Evolutionary conservation across 352 stramenopile species (phyloP).

Genomic region (Phytophthora ramorum): DNA sequence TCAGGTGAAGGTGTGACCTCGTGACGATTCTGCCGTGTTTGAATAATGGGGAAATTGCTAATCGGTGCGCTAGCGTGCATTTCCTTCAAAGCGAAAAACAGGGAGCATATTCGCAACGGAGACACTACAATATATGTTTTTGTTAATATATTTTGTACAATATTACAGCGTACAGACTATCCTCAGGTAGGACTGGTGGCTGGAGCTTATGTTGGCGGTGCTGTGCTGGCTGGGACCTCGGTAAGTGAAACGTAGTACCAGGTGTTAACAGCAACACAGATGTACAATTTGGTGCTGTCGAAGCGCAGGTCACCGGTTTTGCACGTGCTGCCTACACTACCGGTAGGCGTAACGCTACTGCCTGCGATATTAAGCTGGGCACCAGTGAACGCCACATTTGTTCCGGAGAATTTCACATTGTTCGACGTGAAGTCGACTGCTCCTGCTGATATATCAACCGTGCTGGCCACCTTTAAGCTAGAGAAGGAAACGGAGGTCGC

Average conservation of each 20-base stretch:
- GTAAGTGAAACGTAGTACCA: background rate
- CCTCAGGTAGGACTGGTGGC: too few relatives aligned
- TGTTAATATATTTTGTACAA: too few relatives aligned
- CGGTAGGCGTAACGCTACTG: constrained; percentile 4
- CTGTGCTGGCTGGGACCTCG: background rate
- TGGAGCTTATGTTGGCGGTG: too few relatives aligned
- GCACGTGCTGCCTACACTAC: constrained; percentile 9
- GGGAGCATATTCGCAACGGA: too few relatives aligned
- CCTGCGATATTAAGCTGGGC: constrained; percentile 29
- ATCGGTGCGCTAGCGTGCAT: too few relatives aligned
- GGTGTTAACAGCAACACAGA: constrained; percentile 21
- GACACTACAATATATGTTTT: too few relatives aligned
- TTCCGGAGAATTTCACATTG: constrained; percentile 3
- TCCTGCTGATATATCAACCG: background rate
- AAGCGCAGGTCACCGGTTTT: constrained; percentile 38
- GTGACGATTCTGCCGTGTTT: too few relatives aligned
- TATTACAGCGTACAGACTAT: too few relatives aligned
- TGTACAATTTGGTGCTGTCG: constrained; percentile 25
- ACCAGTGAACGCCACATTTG: background rate
- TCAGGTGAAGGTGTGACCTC: too few relatives aligned
- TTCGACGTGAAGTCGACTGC: constrained; percentile 13
- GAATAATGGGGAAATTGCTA: too few relatives aligned
- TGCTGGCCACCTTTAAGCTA: background rate
- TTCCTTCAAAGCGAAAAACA: too few relatives aligned
- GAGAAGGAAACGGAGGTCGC: constrained; percentile 13